Percentiles rank a stretch among this genome's conserved stretches.
These are phyloP conservation scores for Grosmannia penicillata DNA, from an alignment of 2,329 filamentous ascomycete genomes.

Conservation along the genomic window DNA sequence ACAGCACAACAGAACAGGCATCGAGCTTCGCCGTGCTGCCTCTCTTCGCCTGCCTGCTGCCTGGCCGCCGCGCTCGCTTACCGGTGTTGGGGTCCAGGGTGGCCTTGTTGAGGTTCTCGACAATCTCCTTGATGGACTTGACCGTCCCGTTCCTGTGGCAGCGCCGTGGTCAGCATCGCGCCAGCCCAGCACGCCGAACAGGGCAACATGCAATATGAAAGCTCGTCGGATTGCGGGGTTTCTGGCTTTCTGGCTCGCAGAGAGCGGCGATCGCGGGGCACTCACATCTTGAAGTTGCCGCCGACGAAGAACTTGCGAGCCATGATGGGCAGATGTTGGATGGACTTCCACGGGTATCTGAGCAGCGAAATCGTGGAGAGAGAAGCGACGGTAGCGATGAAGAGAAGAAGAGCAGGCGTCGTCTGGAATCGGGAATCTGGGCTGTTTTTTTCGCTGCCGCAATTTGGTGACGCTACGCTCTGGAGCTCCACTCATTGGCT, in stretches of 20 bases:
- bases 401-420: background rate
- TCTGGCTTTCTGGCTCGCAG: constrained; percentile 4
- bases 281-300: constrained; percentile 99
- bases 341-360: background rate
- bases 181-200: background rate
- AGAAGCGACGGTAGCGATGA: background rate
- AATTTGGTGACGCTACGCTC: background rate
- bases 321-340: constrained; percentile 47
- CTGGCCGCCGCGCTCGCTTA: no score
- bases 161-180: background rate
- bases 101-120: constrained; percentile 76
- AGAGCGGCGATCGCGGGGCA: constrained; percentile 14
- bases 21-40: no score
- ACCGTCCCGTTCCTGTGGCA: constrained; percentile 73
- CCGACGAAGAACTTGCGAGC: constrained; percentile 94
- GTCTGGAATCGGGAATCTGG: background rate
- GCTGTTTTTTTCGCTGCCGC: background rate
- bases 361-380: background rate
- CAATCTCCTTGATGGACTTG: constrained; percentile 80
- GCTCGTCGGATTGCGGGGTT: constrained; percentile 14
- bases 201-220: background rate
- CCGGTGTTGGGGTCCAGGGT: constrained; percentile 62
- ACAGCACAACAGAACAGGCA: no score
- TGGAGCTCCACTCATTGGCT: constrained; percentile 1
- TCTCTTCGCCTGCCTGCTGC: no score